Percentiles rank a stretch among this genome's conserved stretches.
These are phyloP conservation scores for Alternaria consortialis DNA, from an alignment of 2,329 filamentous ascomycete genomes.

Conservation along the genomic window DNA sequence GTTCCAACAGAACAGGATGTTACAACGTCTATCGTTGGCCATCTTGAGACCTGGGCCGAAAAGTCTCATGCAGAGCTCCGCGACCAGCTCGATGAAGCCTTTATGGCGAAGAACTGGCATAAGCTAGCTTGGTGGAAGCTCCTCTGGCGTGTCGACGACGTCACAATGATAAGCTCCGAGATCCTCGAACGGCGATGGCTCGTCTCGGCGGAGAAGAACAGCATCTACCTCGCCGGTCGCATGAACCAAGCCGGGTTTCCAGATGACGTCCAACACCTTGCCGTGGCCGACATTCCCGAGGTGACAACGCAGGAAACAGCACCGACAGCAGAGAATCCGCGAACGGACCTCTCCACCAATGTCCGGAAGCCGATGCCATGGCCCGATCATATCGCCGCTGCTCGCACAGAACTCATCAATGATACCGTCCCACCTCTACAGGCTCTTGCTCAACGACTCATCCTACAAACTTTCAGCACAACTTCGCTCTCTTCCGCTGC, in stretches of 20 bases:
- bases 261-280: slow-evolving; percentile 25
- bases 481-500: slow-evolving; percentile 66
- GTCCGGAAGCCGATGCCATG: slow-evolving; percentile 61
- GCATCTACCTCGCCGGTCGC: slow-evolving; percentile 84
- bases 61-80: slow-evolving; percentile 84
- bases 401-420: slow-evolving; percentile 63
- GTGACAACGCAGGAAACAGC: slow-evolving; percentile 28
- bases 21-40: slow-evolving; percentile 62
- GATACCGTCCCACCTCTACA: slow-evolving; percentile 56
- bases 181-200: slow-evolving; percentile 82
- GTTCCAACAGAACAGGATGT: slow-evolving; percentile 55
- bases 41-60: slow-evolving; percentile 78
- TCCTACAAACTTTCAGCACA: slow-evolving; percentile 78
- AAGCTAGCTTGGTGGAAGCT: slow-evolving; percentile 93
- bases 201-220: slow-evolving; percentile 76
- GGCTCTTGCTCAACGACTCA: slow-evolving; percentile 57
- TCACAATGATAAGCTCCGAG: slow-evolving; percentile 81
- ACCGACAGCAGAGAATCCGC: slow-evolving; percentile 27
- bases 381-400: slow-evolving; percentile 77
- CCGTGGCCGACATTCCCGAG: slow-evolving; percentile 18
- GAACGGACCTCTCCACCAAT: slow-evolving; percentile 35
- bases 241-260: slow-evolving; percentile 71
- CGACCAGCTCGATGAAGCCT: slow-evolving; percentile 78
- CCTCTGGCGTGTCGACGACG: slow-evolving; percentile 93
- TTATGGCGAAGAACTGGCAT: slow-evolving; percentile 78